These are phyloP conservation scores for Plasmopara viticola DNA, from an alignment of 352 stramenopile genomes.

Conservation along the genomic window DNA sequence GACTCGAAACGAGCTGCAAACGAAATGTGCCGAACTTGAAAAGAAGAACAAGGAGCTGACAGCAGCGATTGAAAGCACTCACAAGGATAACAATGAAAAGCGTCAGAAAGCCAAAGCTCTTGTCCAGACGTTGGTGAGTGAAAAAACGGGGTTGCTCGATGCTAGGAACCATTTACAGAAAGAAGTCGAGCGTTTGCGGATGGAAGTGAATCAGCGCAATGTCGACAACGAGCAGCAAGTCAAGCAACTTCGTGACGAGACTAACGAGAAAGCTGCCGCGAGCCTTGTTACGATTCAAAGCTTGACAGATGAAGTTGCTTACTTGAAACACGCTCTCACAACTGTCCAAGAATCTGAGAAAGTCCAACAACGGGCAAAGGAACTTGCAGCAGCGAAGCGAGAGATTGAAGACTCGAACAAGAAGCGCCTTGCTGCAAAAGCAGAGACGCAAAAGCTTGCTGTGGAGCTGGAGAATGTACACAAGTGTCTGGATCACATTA, in stretches of 20 bases:
- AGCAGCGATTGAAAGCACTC: conserved; percentile 32
- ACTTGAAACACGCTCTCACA: conserved; percentile 48
- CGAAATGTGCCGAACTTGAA: conserved; percentile 36
- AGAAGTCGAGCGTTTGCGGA: conserved; percentile 63
- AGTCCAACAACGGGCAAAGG: conserved; percentile 60
- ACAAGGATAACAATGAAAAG: conserved; percentile 58
- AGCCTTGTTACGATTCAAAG: conserved; percentile 38
- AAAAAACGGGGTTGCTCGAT: conserved; percentile 54
- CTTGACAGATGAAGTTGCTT: conserved; percentile 52
- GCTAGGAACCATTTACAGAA: conserved; percentile 43
- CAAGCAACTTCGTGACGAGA: conserved; percentile 57
- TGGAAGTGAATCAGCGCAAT: conserved; percentile 73
- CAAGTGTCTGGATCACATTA: conserved; percentile 50
- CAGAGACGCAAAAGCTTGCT: conserved; percentile 73
- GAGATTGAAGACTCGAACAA: conserved; percentile 80
- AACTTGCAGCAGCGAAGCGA: conserved; percentile 54
- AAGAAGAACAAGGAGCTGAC: conserved; percentile 53
- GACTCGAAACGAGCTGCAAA: conserved; percentile 26
- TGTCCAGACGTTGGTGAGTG: conserved; percentile 54
- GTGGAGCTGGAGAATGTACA: conserved; percentile 67
- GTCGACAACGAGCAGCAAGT: conserved; percentile 60
- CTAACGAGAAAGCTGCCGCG: conserved; percentile 39
- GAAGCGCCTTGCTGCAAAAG: conserved; percentile 72
- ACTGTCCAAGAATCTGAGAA: conserved; percentile 66
- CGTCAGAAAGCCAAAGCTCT: conserved; percentile 66